phyloP scores from a whole-genome alignment of 495 filamentous ascomycete genomes.

The Staphylotrichum longicolle region DNA sequence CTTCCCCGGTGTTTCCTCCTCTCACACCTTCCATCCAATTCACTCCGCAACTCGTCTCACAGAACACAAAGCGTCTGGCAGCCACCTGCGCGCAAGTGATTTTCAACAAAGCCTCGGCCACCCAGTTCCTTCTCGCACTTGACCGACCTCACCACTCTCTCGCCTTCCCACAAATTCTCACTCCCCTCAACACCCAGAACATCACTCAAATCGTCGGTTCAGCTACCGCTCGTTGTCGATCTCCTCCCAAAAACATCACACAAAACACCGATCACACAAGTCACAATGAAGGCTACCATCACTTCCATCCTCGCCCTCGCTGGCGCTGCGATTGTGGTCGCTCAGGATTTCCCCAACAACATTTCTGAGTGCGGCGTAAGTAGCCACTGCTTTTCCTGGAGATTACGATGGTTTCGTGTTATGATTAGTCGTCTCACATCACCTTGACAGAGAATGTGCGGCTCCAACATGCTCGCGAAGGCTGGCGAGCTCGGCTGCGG shows the following conservation, averaged over 20 bases:
- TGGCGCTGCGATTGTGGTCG: conserved; percentile 33
- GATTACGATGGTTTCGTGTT: too few relatives aligned
- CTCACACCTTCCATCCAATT: conserved; percentile 6
- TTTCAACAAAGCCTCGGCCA: background rate
- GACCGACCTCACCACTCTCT: background rate
- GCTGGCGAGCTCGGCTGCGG: conserved; percentile 61
- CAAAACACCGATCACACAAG: background rate
- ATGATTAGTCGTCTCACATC: conserved; percentile 7
- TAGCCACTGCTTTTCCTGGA: conserved; percentile 8
- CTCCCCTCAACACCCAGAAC: too few relatives aligned
- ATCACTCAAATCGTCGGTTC: too few relatives aligned
- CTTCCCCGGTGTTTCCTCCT: background rate
- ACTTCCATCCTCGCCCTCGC: conserved; percentile 32
- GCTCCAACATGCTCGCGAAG: conserved; percentile 68
- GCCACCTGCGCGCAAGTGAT: background rate
- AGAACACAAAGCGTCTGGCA: background rate
- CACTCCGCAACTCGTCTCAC: background rate
- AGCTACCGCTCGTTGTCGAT: too few relatives aligned
- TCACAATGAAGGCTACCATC: conserved; percentile 42
- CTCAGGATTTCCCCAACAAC: conserved; percentile 30
- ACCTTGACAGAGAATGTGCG: conserved; percentile 59
- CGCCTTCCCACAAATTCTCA: background rate
- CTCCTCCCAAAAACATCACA: background rate
- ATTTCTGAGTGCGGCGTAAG: conserved; percentile 45
- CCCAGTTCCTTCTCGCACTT: background rate